phyloP scores from a whole-genome alignment of 129 eudicot species.

The Tagetes erecta region DNA sequence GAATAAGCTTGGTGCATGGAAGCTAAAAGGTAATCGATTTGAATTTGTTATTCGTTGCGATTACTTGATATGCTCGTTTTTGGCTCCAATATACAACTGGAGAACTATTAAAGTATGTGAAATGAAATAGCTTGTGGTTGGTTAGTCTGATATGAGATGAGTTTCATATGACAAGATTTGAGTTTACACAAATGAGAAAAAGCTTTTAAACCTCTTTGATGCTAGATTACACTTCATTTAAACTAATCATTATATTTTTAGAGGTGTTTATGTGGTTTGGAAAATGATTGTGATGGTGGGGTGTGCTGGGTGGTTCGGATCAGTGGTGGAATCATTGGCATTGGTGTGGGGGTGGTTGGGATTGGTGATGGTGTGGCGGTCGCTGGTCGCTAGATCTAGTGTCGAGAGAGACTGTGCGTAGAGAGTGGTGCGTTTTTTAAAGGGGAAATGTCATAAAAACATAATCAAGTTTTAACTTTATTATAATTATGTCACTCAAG shows the following conservation, averaged over 20 bases:
- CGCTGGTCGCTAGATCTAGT: too few relatives aligned
- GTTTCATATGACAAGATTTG: background rate
- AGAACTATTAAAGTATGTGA: background rate
- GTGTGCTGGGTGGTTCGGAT: too few relatives aligned
- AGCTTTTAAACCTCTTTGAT: background rate
- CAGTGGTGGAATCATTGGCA: too few relatives aligned
- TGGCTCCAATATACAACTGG: background rate
- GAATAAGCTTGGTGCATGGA: conserved; percentile 23
- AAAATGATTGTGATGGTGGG: too few relatives aligned
- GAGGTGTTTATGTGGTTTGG: background rate
- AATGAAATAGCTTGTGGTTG: background rate
- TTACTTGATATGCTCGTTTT: background rate
- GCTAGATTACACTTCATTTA: background rate
- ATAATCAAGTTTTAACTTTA: too few relatives aligned
- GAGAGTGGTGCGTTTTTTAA: too few relatives aligned
- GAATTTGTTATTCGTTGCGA: background rate
- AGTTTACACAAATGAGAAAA: background rate
- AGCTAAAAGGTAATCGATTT: background rate
- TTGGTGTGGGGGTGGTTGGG: too few relatives aligned
- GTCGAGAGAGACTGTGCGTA: too few relatives aligned
- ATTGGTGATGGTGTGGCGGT: too few relatives aligned
- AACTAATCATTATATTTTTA: background rate
- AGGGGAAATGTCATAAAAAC: too few relatives aligned
- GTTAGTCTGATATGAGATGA: conserved; percentile 7
- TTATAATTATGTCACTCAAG: too few relatives aligned